phyloP scores from a whole-genome alignment of 164 flowering plant genomes.

The Vitis cinerea region DNA sequence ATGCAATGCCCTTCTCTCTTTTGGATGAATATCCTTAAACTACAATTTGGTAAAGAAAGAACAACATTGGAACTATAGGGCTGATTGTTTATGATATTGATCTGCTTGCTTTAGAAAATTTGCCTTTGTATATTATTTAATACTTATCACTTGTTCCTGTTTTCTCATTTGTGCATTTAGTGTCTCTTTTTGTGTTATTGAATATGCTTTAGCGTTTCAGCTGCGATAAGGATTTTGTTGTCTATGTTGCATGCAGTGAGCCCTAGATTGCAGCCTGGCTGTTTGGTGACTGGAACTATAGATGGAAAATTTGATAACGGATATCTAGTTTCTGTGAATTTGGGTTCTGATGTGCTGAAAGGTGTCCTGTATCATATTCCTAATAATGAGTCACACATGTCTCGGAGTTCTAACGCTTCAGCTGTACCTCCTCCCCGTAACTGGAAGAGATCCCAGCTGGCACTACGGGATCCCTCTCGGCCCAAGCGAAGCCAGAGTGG shows the following conservation, averaged over 20 bases:
- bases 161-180: neutral
- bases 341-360: constrained; percentile 59
- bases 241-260: constrained; percentile 30
- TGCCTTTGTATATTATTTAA: neutral
- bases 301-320: constrained; percentile 84
- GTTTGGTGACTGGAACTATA: constrained; percentile 55
- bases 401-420: constrained; percentile 26
- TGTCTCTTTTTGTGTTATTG: neutral
- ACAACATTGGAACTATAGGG: neutral
- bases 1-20: neutral
- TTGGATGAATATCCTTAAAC: neutral
- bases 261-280: constrained; percentile 37
- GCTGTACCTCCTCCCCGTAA: constrained; percentile 24
- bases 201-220: neutral
- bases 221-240: constrained; percentile 7
- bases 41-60: neutral
- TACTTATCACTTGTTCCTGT: neutral
- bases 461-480: constrained; percentile 44
- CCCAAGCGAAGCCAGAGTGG: constrained; percentile 66
- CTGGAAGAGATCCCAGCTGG: constrained; percentile 45
- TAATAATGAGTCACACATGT: constrained; percentile 8
- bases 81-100: neutral
- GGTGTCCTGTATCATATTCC: constrained; percentile 83
- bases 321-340: constrained; percentile 58
- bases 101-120: neutral